These are phyloP conservation scores for Pichia sp. DNA, from an alignment of 1,139 yeast species.

Conservation along the genomic window DNA sequence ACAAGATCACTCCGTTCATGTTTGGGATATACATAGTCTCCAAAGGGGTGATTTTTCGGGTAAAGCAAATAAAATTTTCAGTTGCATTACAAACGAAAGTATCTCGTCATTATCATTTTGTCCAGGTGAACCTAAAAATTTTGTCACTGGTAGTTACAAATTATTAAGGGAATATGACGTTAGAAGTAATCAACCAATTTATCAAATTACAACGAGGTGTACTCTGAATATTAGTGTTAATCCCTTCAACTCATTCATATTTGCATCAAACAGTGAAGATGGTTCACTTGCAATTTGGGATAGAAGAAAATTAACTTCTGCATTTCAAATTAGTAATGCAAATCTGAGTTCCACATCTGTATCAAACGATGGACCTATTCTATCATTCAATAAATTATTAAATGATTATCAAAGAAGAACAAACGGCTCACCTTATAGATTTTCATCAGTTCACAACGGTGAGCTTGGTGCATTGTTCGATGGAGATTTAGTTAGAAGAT, in stretches of 20 bases:
- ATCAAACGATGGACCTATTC: conserved; percentile 49
- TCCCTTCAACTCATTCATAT: conserved; percentile 56
- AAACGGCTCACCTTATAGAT: conserved; percentile 58
- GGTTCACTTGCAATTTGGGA: conserved; percentile 88
- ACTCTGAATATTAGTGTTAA: conserved; percentile 65
- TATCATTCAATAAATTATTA: conserved; percentile 60
- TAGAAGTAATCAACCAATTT: conserved; percentile 59
- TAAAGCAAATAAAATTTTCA: conserved; percentile 42
- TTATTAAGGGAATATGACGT: conserved; percentile 73
- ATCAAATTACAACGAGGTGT: conserved; percentile 71
- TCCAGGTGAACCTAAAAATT: conserved; percentile 48
- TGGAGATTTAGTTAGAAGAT: conserved; percentile 71
- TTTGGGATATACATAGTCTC: conserved; percentile 74
- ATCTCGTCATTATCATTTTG: conserved; percentile 62
- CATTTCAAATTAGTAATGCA: conserved; percentile 23
- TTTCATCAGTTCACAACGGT: conserved; percentile 59
- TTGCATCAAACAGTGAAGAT: conserved; percentile 74
- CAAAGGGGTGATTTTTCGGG: conserved; percentile 41
- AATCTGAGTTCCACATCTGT: conserved; percentile 22
- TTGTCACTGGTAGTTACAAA: conserved; percentile 74
- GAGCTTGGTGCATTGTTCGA: conserved; percentile 78
- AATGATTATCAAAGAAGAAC: conserved; percentile 58
- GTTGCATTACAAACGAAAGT: conserved; percentile 69
- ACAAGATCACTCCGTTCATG: conserved; percentile 68
- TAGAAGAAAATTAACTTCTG: conserved; percentile 50